A percentile compares a stretch with the other conserved stretches of the same genome.
These are phyloP conservation scores for Penicillium longicatenatum DNA, from an alignment of 495 filamentous ascomycete genomes.

Conservation along the genomic window DNA sequence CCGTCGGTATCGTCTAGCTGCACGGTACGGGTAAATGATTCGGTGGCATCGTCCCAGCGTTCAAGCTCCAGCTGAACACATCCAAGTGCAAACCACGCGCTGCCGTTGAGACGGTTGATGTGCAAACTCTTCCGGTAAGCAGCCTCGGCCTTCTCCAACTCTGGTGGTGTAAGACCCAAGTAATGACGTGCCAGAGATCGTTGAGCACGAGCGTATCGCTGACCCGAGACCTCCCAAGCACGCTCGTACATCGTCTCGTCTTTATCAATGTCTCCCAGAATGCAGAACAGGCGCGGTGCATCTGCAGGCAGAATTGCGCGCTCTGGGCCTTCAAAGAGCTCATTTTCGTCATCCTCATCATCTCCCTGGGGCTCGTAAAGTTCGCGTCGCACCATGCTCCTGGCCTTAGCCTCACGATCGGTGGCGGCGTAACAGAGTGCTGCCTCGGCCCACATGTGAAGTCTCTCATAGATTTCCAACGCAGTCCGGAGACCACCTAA, in stretches of 20 bases:
- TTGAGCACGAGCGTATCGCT: constrained; percentile 83
- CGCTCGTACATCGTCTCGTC: constrained; percentile 73
- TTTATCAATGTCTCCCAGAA: constrained; percentile 86
- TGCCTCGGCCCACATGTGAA: constrained; percentile 94
- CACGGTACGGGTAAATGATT: constrained; percentile 80
- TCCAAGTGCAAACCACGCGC: constrained; percentile 86
- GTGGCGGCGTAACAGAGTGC: constrained; percentile 84
- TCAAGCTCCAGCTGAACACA: constrained; percentile 80
- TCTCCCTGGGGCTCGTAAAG: constrained; percentile 65
- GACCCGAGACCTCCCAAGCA: constrained; percentile 83
- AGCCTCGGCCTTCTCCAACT: constrained; percentile 68
- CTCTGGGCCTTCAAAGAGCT: constrained; percentile 62
- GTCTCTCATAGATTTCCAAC: constrained; percentile 91
- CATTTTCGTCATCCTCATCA: constrained; percentile 51
- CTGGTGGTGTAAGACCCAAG: constrained; percentile 56
- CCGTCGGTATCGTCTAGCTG: constrained; percentile 84
- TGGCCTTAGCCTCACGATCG: constrained; percentile 83
- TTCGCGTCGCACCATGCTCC: constrained; percentile 69
- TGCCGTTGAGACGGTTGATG: constrained; percentile 77
- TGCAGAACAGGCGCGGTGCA: constrained; percentile 88
- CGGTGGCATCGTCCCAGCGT: constrained; percentile 76
- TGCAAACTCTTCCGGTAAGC: constrained; percentile 76
- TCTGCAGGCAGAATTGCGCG: constrained; percentile 71
- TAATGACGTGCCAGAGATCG: constrained; percentile 81
- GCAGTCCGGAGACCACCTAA: constrained; percentile 87